phyloP scores from a whole-genome alignment of 2,329 filamentous ascomycete genomes.

The Alternaria sp. region DNA sequence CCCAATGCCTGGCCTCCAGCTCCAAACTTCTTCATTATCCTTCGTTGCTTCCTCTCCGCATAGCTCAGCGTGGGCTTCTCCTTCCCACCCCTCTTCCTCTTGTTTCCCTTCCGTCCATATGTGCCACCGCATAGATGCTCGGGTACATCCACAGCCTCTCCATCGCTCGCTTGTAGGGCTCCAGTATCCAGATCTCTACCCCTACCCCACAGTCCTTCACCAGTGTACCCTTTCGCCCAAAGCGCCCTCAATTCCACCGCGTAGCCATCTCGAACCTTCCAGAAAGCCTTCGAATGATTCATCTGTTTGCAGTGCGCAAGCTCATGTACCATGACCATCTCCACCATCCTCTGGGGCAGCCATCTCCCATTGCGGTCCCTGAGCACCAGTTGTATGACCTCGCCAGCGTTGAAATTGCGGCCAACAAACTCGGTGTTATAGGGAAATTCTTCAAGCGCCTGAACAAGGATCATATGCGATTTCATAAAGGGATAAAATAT shows the following conservation, averaged over 20 bases:
- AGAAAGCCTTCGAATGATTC: constrained; percentile 85
- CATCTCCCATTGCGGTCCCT: constrained; percentile 70
- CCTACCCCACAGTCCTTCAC: constrained; percentile 83
- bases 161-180: constrained; percentile 28
- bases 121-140: constrained; percentile 82
- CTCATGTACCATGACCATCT: constrained; percentile 97
- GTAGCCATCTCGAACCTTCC: constrained; percentile 77
- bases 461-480: constrained; percentile 54
- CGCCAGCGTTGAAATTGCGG: constrained; percentile 88
- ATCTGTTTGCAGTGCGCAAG: constrained; percentile 89
- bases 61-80: constrained; percentile 64
- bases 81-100: constrained; percentile 52
- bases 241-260: constrained; percentile 73
- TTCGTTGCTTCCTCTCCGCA: constrained; percentile 73
- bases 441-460: constrained; percentile 77
- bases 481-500: constrained; percentile 73
- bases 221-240: constrained; percentile 74
- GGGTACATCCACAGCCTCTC: constrained; percentile 38
- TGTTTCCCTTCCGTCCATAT: constrained; percentile 65
- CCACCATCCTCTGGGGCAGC: constrained; percentile 83
- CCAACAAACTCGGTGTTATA: constrained; percentile 84
- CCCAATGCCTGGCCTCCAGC: constrained; percentile 72
- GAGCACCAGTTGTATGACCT: constrained; percentile 84
- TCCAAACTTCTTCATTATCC: constrained; percentile 79
- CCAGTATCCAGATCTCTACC: constrained; percentile 67